Conservation (phyloP, 306 rosid genomes). For the Vigna mungo region DNA sequence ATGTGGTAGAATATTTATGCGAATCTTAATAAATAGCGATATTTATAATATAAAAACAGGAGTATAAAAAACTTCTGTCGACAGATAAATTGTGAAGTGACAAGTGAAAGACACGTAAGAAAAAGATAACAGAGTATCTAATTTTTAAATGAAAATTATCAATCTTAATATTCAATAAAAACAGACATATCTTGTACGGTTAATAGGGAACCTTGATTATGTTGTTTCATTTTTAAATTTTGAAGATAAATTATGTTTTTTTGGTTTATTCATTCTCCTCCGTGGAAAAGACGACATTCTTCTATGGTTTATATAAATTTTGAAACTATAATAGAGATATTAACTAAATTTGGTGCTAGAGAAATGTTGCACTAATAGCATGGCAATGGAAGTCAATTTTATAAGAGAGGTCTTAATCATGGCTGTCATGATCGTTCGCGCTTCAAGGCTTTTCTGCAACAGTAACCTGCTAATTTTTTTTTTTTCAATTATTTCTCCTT, state of each 20-base stretch:
- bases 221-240: neutral
- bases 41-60: too few species aligned
- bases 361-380: neutral
- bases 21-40: too few species aligned
- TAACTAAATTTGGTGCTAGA: neutral
- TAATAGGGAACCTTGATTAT: neutral
- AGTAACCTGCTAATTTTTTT: neutral
- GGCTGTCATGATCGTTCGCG: neutral
- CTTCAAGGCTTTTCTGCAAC: neutral
- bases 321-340: neutral
- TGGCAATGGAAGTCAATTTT: neutral
- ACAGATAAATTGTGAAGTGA: too few species aligned
- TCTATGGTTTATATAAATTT: neutral
- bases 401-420: neutral
- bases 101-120: too few species aligned
- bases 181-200: neutral
- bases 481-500: neutral
- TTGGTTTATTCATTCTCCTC: too few species aligned
- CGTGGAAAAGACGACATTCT: too few species aligned
- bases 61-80: too few species aligned
- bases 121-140: too few species aligned
- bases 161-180: too few species aligned
- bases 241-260: neutral
- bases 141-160: too few species aligned
- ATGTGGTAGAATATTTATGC: too few species aligned